Conservation (phyloP, 805 yeast genomes). For the Wickerhamiella qilinensis region DNA sequence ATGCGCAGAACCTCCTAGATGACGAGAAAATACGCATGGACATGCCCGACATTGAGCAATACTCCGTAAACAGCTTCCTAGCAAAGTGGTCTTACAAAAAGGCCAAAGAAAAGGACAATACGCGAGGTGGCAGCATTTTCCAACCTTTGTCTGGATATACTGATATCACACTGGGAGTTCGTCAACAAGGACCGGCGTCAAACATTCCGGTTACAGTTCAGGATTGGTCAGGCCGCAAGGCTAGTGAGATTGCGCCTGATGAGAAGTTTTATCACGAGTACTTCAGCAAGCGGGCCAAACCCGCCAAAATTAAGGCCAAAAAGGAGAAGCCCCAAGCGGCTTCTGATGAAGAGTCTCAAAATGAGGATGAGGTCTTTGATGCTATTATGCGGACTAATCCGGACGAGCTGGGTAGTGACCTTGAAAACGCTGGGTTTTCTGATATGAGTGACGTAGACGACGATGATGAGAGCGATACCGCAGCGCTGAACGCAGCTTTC, state of each 20-base stretch:
- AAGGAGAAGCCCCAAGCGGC: conserved; percentile 19
- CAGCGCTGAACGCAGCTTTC: conserved; percentile 19
- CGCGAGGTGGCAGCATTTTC: conserved; percentile 90
- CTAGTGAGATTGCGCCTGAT: conserved; percentile 60
- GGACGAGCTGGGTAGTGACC: conserved; percentile 47
- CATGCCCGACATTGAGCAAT: conserved; percentile 84
- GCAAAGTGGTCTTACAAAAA: conserved; percentile 92
- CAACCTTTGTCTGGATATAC: conserved; percentile 76
- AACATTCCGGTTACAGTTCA: conserved; percentile 68
- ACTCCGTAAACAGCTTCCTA: conserved; percentile 75
- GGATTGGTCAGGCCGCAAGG: conserved; percentile 54
- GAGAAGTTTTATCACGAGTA: conserved; percentile 80
- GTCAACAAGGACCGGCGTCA: conserved; percentile 30
- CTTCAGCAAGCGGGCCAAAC: conserved; percentile 34
- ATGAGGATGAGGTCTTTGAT: conserved; percentile 65
- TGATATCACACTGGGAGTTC: conserved; percentile 18
- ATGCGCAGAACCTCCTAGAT: conserved; percentile 49
- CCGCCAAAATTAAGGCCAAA: conserved; percentile 19
- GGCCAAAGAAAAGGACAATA: conserved; percentile 56
- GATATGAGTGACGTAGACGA: conserved; percentile 20
- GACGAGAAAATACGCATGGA: conserved; percentile 26
- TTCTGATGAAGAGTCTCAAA: conserved; percentile 22
- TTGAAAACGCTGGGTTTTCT: conserved; percentile 26
- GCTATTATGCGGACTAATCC: conserved; percentile 65
- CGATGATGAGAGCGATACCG: conserved; percentile 31